Conservation (phyloP, 495 filamentous ascomycete species). For the Penicillium mononematosum region DNA sequence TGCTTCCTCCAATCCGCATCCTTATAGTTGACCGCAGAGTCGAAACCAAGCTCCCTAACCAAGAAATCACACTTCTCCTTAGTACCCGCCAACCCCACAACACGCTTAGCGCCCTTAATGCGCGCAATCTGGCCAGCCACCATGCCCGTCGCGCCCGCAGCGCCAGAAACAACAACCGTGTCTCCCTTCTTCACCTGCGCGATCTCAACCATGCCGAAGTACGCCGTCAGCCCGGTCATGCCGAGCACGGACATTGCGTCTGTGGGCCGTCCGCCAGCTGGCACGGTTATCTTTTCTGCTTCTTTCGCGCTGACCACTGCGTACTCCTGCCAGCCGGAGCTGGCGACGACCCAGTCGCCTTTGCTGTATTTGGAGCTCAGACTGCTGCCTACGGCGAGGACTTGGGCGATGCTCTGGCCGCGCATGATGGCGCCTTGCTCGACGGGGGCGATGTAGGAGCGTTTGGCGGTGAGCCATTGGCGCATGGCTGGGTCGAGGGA, state of each 20-base stretch:
- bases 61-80: constrained; percentile 51
- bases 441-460: constrained; percentile 68
- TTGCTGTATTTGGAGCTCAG: constrained; percentile 41
- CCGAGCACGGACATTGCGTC: constrained; percentile 61
- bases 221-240: constrained; percentile 63
- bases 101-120: constrained; percentile 54
- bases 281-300: constrained; percentile 45
- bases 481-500: constrained; percentile 84
- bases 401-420: constrained; percentile 55
- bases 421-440: constrained; percentile 67
- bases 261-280: constrained; percentile 47
- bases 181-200: constrained; percentile 57
- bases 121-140: constrained; percentile 69
- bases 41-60: constrained; percentile 49
- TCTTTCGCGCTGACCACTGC: constrained; percentile 50
- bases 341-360: constrained; percentile 53
- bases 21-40: constrained; percentile 57
- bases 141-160: constrained; percentile 69
- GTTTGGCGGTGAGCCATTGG: constrained; percentile 65
- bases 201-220: constrained; percentile 63
- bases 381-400: constrained; percentile 44
- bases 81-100: constrained; percentile 53
- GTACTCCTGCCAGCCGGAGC: constrained; percentile 63
- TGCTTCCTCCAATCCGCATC: constrained; percentile 52
- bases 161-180: constrained; percentile 65